phyloP scores from a whole-genome alignment of 768 basidiomycete genomes.

The Cytidiella melzeri region DNA sequence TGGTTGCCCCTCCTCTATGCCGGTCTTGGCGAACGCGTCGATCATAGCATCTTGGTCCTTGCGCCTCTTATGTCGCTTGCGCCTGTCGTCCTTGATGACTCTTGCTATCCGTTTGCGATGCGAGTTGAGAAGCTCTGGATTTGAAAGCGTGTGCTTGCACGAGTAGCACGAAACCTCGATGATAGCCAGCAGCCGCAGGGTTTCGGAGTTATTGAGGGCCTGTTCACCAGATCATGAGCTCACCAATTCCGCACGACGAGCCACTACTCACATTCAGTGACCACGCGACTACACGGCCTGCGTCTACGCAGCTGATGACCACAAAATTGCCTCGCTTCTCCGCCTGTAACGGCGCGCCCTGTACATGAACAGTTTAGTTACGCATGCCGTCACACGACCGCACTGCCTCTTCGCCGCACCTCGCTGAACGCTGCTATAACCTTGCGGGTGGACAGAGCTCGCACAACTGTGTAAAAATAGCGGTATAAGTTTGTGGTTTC shows the following conservation, averaged over 20 bases:
- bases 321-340: conserved; percentile 88
- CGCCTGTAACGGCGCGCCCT: conserved; percentile 58
- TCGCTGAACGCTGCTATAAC: conserved; percentile 66
- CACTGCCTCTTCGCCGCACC: conserved; percentile 32
- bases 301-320: conserved; percentile 75
- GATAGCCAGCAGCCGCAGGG: conserved; percentile 72
- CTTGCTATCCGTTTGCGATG: conserved; percentile 68
- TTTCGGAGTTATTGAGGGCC: conserved; percentile 82
- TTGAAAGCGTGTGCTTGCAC: conserved; percentile 59
- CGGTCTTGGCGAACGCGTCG: conserved; percentile 63
- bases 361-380: not conserved
- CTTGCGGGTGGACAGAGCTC: conserved; percentile 60
- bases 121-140: conserved; percentile 55
- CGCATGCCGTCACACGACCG: conserved; percentile 10
- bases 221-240: conserved; percentile 21
- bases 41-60: conserved; percentile 82
- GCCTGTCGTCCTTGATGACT: conserved; percentile 80
- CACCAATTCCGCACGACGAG: not conserved
- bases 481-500: conserved; percentile 7
- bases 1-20: conserved; percentile 24
- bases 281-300: conserved; percentile 72
- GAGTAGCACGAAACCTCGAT: conserved; percentile 82
- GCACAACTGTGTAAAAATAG: conserved; percentile 44
- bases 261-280: conserved; percentile 71
- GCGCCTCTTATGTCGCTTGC: conserved; percentile 72